A percentile compares a stretch with the other conserved stretches of the same genome.
These are phyloP conservation scores for Coleophoma cylindrospora DNA, from an alignment of 2,329 filamentous ascomycete genomes.

Conservation along the genomic window DNA sequence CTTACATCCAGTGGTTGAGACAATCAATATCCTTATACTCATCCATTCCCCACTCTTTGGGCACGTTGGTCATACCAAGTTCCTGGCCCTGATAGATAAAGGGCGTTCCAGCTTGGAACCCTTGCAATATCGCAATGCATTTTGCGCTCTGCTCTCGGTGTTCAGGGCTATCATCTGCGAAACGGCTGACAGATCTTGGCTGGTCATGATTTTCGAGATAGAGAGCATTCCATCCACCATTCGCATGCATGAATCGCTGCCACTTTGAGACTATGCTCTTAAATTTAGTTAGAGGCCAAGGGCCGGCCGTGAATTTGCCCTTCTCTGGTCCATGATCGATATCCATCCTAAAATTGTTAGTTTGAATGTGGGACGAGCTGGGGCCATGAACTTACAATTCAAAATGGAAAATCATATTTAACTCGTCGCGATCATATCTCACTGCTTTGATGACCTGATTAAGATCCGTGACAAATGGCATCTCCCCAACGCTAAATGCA, in stretches of 20 bases:
- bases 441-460: conserved; percentile 49
- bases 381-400: conserved; percentile 41
- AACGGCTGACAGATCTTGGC: conserved; percentile 43
- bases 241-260: conserved; percentile 45
- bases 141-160: conserved; percentile 40
- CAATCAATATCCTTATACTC: conserved; percentile 66
- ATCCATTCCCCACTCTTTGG: conserved; percentile 51
- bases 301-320: conserved; percentile 41
- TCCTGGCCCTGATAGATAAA: conserved; percentile 60
- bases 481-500: conserved; percentile 47
- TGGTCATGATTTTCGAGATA: conserved; percentile 57
- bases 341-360: conserved; percentile 34
- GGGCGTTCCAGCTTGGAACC: conserved; percentile 45
- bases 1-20: conserved; percentile 41
- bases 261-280: conserved; percentile 43
- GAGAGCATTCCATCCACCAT: conserved; percentile 51
- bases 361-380: neutral
- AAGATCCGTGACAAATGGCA: conserved; percentile 37
- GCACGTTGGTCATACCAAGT: conserved; percentile 52
- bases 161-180: conserved; percentile 34
- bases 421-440: conserved; percentile 48
- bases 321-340: conserved; percentile 37
- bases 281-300: conserved; percentile 29
- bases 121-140: conserved; percentile 46
- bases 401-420: conserved; percentile 73